These are phyloP conservation scores for Leishmania amazonensis DNA, from an alignment of 208 protist species.

Conservation along the genomic window DNA sequence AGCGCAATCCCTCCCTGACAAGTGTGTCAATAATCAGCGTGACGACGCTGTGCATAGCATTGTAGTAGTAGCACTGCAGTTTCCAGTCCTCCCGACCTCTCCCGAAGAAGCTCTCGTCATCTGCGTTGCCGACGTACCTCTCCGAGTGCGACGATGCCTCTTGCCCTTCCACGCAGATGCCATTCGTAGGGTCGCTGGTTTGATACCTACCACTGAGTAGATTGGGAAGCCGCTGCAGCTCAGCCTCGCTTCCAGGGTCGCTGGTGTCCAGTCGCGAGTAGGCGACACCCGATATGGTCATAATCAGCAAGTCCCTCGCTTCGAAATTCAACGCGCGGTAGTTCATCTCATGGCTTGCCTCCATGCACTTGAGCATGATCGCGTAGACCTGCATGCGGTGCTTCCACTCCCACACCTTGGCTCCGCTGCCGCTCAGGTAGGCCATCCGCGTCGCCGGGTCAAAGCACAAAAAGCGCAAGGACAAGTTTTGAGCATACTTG, in stretches of 20 bases:
- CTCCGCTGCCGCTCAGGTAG: conserved; percentile 46
- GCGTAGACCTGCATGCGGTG: conserved; percentile 53
- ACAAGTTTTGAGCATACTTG: conserved; percentile 28
- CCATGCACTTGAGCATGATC: conserved; percentile 16
- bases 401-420: conserved; percentile 34
- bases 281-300: conserved; percentile 31
- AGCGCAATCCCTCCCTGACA: conserved; percentile 40
- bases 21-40: conserved; percentile 40
- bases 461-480: conserved; percentile 39
- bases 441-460: conserved; percentile 42
- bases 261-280: conserved; percentile 26
- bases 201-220: conserved; percentile 20
- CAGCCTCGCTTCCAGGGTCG: conserved; percentile 16
- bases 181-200: conserved; percentile 8
- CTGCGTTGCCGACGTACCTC: conserved; percentile 14
- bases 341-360: conserved; percentile 18
- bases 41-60: conserved; percentile 21
- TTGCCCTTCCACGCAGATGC: conserved; percentile 19
- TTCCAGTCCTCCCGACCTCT: conserved; percentile 32
- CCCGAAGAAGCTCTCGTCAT: conserved; percentile 35
- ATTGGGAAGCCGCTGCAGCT: conserved; percentile 32
- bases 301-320: conserved; percentile 21
- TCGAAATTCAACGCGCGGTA: conserved; percentile 29
- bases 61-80: conserved; percentile 32
- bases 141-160: conserved; percentile 15